phyloP scores from a whole-genome alignment of 2,329 filamentous ascomycete species.

The Botrytis pseudocinerea region DNA sequence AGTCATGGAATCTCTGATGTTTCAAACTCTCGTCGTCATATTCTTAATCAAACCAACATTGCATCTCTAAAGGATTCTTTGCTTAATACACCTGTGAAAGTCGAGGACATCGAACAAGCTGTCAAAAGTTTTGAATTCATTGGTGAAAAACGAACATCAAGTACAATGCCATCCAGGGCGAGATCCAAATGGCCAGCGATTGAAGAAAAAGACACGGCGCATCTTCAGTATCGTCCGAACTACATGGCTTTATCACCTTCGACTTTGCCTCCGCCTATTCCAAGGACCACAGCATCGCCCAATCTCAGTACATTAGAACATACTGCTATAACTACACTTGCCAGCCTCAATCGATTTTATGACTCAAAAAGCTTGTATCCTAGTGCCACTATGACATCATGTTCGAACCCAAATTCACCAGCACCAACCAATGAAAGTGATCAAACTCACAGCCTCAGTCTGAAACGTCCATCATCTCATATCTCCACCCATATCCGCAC shows the following conservation, averaged over 20 bases:
- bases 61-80: not conserved
- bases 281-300: not conserved
- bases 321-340: not conserved
- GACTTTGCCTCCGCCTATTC: fast-evolving
- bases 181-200: not conserved
- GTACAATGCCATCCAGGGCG: not conserved
- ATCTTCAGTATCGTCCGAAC: not conserved
- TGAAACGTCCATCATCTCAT: not conserved
- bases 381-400: too few relatives aligned
- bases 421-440: not conserved
- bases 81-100: not conserved
- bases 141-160: not conserved
- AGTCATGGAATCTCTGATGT: not conserved
- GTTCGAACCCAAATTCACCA: not conserved
- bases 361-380: not conserved
- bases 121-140: not conserved
- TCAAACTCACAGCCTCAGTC: too few relatives aligned
- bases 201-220: not conserved
- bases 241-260: not conserved
- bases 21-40: not conserved
- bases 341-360: not conserved
- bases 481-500: not conserved
- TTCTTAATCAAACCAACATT: not conserved
- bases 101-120: not conserved
- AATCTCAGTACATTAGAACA: not conserved